Evolutionary conservation across 208 protist species (phyloP).

Genomic region (Leishmania lainsoni): DNA sequence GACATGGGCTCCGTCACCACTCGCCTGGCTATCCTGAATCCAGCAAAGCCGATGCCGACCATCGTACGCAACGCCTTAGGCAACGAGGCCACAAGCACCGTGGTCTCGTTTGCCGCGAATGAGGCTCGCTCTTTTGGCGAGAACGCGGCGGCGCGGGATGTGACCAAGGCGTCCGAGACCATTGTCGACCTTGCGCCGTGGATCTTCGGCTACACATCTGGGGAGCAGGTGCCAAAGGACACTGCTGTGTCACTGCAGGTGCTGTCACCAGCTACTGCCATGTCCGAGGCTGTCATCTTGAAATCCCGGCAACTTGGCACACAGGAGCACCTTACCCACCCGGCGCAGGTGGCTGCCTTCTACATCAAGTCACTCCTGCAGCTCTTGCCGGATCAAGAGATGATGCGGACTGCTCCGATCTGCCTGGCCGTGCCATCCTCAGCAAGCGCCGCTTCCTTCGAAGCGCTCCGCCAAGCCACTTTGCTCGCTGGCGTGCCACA

Average conservation of each 20-base stretch:
- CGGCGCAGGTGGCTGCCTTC: conserved; percentile 56
- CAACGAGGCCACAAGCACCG: conserved; percentile 67
- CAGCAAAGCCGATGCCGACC: conserved; percentile 57
- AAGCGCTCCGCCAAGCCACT: conserved; percentile 54
- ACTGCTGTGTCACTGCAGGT: conserved; percentile 15
- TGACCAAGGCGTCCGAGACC: conserved; percentile 63
- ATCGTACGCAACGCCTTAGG: conserved; percentile 73
- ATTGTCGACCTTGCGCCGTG: conserved; percentile 57
- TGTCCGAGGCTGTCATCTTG: conserved; percentile 19
- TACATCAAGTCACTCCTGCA: conserved; percentile 64
- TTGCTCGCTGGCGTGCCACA: conserved; percentile 55
- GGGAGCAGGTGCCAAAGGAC: conserved; percentile 22
- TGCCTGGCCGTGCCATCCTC: conserved; percentile 37
- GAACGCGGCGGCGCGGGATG: conserved; percentile 52
- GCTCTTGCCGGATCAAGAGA: conserved; percentile 35
- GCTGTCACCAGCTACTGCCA: conserved; percentile 21
- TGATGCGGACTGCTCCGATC: conserved; percentile 23
- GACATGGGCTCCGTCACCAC: conserved; percentile 66
- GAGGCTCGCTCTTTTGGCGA: conserved; percentile 70
- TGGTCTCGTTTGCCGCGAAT: conserved; percentile 53
- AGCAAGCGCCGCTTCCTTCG: conserved; percentile 21
- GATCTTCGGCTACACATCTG: conserved; percentile 38
- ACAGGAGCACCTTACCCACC: conserved; percentile 31
- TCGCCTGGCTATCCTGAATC: conserved; percentile 55
- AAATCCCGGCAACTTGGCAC: conserved; percentile 18